phyloP scores from a whole-genome alignment of 805 yeast genomes.

The Saccharomycopsis selenospora region DNA sequence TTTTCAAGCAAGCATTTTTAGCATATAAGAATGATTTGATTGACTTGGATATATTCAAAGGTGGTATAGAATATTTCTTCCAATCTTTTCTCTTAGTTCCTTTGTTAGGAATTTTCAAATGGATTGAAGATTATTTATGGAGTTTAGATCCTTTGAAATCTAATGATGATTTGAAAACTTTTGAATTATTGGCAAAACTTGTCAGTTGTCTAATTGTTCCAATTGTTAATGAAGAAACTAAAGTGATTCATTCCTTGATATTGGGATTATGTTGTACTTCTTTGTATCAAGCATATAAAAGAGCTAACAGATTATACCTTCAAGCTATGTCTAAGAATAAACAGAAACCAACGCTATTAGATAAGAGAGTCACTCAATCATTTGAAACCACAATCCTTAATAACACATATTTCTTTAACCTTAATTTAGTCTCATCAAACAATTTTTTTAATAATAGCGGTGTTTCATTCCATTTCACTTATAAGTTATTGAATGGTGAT shows the following conservation, averaged over 20 bases:
- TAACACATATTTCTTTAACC: constrained; percentile 14
- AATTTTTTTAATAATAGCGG: constrained; percentile 11
- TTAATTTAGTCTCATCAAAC: constrained; percentile 7
- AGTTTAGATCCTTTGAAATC: constrained; percentile 23
- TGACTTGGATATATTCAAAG: constrained; percentile 52
- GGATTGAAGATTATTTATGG: constrained; percentile 38
- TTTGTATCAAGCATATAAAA: constrained; percentile 3
- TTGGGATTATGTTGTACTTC: constrained; percentile 15
- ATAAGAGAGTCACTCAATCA: neutral
- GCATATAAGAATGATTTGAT: constrained; percentile 52
- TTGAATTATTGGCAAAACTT: constrained; percentile 32
- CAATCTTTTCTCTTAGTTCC: constrained; percentile 68
- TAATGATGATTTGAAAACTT: constrained; percentile 27
- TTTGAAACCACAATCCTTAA: constrained; percentile 4
- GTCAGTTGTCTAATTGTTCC: constrained; percentile 38
- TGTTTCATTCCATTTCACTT: constrained; percentile 3
- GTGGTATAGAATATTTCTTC: constrained; percentile 80
- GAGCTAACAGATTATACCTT: neutral
- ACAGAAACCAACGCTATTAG: neutral
- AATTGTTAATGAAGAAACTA: constrained; percentile 23
- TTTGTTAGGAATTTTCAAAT: constrained; percentile 46
- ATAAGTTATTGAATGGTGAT: constrained; percentile 4
- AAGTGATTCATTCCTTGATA: constrained; percentile 18
- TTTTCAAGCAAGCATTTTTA: constrained; percentile 63
- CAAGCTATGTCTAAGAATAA: neutral